Base-by-base conservation (phyloP, 805 yeast genomes). In the Candida koratica region DNA sequence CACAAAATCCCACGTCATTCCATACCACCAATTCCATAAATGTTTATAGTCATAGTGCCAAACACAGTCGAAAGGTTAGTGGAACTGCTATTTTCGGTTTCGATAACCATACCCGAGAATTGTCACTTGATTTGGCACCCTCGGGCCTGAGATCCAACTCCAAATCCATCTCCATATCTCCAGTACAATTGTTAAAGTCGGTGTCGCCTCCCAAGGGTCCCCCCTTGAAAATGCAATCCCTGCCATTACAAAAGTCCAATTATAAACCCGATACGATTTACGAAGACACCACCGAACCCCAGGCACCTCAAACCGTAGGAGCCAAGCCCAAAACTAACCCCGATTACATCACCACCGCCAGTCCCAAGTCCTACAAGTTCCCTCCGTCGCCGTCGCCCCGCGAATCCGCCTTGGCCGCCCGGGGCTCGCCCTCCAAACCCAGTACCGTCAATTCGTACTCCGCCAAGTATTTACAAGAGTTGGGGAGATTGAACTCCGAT, bases 31-130 rank as follows among this genome's bases (percentile, higher is more conserved):
- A 31, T 28, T 38, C 49, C 26, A 34, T 30, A 28, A 31, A 34
- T 17, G 38, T 32, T 29, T 39, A 30, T 24, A 34, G 28, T 17
- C 51, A 48, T 37, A 44, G 44, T 31, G 39, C 58, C 47, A 32
- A 53, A 43, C 90, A 83, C 52, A 58, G 71, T 36, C 72, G 85
- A 45, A 76, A 77, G 39, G 67, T 75, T 13, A 81, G 88, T 61
- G 94, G 94, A 10, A 81, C 90, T 4, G 90, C 84, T 2, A 83
- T 84, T 17, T 84, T 84, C 56, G 94, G 94, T 0, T 83, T 73
- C 46, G 61, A 69, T 6, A 78, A 76, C 30, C 89, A 83, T 53
- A 70, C 71, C 41, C 73, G 75, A 39, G 81, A 77, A 31, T 55
- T 83, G 24, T 76, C 84, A 2, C 70, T 83, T 5, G 83, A 82